Base-by-base conservation (phyloP, 148 eudicot species). In the Spergularia marina region DNA sequence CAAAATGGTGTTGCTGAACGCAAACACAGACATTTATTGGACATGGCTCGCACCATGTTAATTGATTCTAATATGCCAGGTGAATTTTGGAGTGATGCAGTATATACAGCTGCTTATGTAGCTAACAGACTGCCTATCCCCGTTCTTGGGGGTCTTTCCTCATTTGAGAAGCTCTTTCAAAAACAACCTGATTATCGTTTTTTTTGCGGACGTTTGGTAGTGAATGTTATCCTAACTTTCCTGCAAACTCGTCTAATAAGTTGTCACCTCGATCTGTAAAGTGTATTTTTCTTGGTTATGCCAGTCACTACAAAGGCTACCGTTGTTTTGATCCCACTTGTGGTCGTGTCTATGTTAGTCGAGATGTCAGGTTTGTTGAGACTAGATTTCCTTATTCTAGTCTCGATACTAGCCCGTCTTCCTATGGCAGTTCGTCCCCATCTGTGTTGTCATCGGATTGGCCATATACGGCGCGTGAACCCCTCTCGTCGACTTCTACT, bases 231-330 rank as follows among this genome's bases (percentile, higher is more conserved):
- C 72, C 72, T 0, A 52, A 70, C 30, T 70, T 70, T 70, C 47
- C 61, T 4, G 73, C 49, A 0, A 53, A 9, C 16, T 47, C 49
- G 0, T 70, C 47, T 0, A 70, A 70, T 16, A 70, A 70, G 17
- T 55, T 53, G 23, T 25, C 73, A 7, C 73, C 73, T 15, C 9
- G 73, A 0, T 70, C 73, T 5, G 23, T 34, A 5, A 10, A 49
- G 1, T 70, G 73, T 54, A 47, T 70, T 14, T 70, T 70, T 20
- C 15, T 53, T 6, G 73, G 73, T 0, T 70, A 70, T 70, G 73
- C 51, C 15, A 36, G 13, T 15, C 61, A 70, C 0, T 70, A 53
- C 17, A 70, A 70, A 21, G 73, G 61, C 0, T 70, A 70, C 34
- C 61, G 62, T 2, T 70, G 61, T 15, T 18, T 70, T 15, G 60